Conservation (phyloP, 2,329 filamentous ascomycete genomes). For the Sordariomycetes sp. region DNA sequence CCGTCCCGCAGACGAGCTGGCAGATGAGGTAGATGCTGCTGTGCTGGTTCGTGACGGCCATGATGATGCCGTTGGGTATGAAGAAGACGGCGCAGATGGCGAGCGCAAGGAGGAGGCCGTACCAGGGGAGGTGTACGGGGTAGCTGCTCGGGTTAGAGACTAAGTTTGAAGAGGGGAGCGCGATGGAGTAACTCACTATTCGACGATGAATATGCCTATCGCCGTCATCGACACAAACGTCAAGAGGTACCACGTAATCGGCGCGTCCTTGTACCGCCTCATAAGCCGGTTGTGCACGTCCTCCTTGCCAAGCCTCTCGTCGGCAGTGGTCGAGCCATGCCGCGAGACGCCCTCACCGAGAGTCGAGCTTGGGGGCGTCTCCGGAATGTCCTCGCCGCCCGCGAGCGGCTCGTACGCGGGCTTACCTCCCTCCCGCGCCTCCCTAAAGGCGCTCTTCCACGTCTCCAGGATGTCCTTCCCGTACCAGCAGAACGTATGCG, state of each 20-base stretch:
- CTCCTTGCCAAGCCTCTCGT: slow-evolving; percentile 53
- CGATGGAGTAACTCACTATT: slow-evolving; percentile 48
- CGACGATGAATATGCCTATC: slow-evolving; percentile 71
- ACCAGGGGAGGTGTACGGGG: slow-evolving; percentile 75
- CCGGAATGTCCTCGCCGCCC: slow-evolving; percentile 9
- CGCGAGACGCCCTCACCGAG: slow-evolving; percentile 4
- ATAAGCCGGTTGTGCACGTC: slow-evolving; percentile 79
- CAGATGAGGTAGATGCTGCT: slow-evolving; percentile 78
- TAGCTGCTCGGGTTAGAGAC: slow-evolving; percentile 33
- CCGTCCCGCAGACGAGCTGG: slow-evolving; percentile 68
- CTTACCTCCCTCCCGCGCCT: slow-evolving; percentile 37
- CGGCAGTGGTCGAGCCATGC: slow-evolving; percentile 16
- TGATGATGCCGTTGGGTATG: slow-evolving; percentile 83
- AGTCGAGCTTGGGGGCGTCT: slow-evolving; percentile 4
- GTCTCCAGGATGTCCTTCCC: slow-evolving; percentile 70
- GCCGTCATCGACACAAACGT: slow-evolving; percentile 66
- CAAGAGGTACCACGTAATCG: slow-evolving; percentile 65
- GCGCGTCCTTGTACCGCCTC: slow-evolving; percentile 70
- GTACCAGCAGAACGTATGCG: slow-evolving; percentile 76
- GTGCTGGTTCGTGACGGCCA: slow-evolving; percentile 86
- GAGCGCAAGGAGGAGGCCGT: slow-evolving; percentile 67
- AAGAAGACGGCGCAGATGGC: slow-evolving; percentile 70
- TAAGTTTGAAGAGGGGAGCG: background rate
- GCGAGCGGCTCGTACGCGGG: slow-evolving; percentile 38
- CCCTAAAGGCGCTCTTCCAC: slow-evolving; percentile 55